Conservation (phyloP, 2,329 filamentous ascomycete species). For the Hymenoscyphus linearis region DNA sequence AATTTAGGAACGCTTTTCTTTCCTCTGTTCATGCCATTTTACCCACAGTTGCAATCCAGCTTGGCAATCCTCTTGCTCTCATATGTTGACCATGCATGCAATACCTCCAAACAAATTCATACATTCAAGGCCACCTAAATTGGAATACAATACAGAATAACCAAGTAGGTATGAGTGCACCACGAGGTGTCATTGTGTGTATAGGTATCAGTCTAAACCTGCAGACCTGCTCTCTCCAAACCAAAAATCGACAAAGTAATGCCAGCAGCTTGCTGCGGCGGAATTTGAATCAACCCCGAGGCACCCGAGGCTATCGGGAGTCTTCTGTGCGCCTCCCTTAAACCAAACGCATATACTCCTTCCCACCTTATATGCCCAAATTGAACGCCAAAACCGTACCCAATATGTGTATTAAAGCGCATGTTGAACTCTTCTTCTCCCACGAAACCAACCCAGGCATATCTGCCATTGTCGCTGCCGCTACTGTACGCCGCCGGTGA, state of each 20-base stretch:
- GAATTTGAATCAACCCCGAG: background rate
- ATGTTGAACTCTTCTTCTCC: background rate
- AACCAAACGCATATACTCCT: background rate
- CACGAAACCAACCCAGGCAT: background rate
- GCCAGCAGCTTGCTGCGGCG: background rate
- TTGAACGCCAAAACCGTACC: background rate
- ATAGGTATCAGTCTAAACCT: background rate
- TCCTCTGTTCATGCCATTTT: too few species aligned
- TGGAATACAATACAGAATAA: too few species aligned
- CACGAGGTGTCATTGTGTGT: background rate
- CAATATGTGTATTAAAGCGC: background rate
- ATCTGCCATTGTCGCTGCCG: background rate
- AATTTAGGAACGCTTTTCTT: too few species aligned
- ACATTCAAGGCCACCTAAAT: too few species aligned
- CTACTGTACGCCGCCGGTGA: slow-evolving; percentile 3
- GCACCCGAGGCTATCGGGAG: background rate
- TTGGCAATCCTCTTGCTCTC: too few species aligned
- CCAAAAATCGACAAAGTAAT: background rate
- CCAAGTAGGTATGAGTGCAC: background rate
- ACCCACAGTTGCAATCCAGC: too few species aligned
- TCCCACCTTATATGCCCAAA: background rate
- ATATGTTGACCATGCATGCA: too few species aligned
- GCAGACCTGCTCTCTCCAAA: background rate
- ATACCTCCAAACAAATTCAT: too few species aligned
- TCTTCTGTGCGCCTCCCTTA: background rate